Base-by-base conservation (phyloP, 2,329 filamentous ascomycete species). In the Fusarium brevicatenulatum region DNA sequence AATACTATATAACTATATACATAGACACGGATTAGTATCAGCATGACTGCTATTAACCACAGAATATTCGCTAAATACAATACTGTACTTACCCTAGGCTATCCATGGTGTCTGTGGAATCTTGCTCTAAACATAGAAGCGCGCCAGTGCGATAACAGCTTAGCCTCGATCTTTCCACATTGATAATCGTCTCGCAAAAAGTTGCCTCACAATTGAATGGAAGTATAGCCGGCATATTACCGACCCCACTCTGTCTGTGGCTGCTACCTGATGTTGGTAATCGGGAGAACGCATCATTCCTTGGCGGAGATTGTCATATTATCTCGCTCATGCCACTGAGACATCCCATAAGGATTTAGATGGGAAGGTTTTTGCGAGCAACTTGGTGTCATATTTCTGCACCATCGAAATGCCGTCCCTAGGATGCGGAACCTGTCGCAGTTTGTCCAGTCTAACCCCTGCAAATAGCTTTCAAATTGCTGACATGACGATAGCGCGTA, bases 391-490 rank as follows among this genome's bases (percentile, higher is more conserved):
- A n/a, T 2, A 21, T 7, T 10, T 11, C 13, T 34, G 16, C 21
- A 3, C 21, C 11, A 25, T 43, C 2, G 11, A 34, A 23, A 76
- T 76, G 73, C 28, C 44, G 1, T 57, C 50, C 2, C 15, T 19
- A 5, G 73, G 70, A 5, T 75, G 73, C 43, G 57, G 65, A 16
- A 76, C 71, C 2, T 75, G 73, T 25, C 62, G 62, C 64, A 56
- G 73, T 74, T 30, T 2, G 46, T 9, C 13, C 2, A 5, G 9
- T 16, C 25, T 21, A 15, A 3, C 19, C 19, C 36, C 16, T 37
- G 36, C 4, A 19, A 2, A 32, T 32, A 12, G 5, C 32, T 9
- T 37, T 10, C 16, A 19, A 4, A 1, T 9, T 37, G 4, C 36
- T 37, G 18, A 37, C 2, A 19, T 18, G 4, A 37, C 9, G 11